phyloP scores from a whole-genome alignment of 2,329 filamentous ascomycete genomes.

The Trichothecium sympodiale region DNA sequence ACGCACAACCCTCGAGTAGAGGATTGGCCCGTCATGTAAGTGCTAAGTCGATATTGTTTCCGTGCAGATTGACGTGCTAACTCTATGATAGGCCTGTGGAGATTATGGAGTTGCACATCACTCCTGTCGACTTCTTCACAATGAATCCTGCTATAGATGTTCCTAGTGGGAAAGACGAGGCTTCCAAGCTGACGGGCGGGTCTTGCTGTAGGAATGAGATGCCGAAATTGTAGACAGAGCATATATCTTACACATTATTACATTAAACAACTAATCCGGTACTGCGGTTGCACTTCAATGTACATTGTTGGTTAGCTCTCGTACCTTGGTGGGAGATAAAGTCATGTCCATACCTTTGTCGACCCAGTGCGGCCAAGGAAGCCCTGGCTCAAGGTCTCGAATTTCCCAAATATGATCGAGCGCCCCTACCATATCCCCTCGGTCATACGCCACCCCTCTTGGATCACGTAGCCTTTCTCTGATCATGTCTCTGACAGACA shows the following conservation, averaged over 20 bases:
- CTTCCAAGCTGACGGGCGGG: slow-evolving; percentile 3
- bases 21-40: slow-evolving; percentile 58
- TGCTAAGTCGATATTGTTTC: background rate
- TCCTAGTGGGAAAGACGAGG: slow-evolving; percentile 4
- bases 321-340: background rate
- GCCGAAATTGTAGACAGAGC: background rate
- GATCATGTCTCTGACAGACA: slow-evolving; percentile 5
- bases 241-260: slow-evolving; percentile 1
- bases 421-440: slow-evolving; percentile 7
- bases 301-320: no score
- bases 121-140: slow-evolving; percentile 38
- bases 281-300: slow-evolving; percentile 4
- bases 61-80: background rate
- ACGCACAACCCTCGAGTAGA: slow-evolving; percentile 56
- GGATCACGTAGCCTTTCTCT: slow-evolving; percentile 4
- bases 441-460: slow-evolving; percentile 5
- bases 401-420: slow-evolving; percentile 9
- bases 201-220: background rate
- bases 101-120: slow-evolving; percentile 31
- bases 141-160: slow-evolving; percentile 38
- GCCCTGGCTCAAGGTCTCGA: slow-evolving; percentile 7
- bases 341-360: slow-evolving; percentile 5
- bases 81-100: slow-evolving; percentile 34
- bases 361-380: slow-evolving; percentile 7
- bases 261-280: slow-evolving; percentile 7